Evolutionary conservation across 2,329 filamentous ascomycete genomes (phyloP).

Genomic region (Alternaria burnsii): DNA sequence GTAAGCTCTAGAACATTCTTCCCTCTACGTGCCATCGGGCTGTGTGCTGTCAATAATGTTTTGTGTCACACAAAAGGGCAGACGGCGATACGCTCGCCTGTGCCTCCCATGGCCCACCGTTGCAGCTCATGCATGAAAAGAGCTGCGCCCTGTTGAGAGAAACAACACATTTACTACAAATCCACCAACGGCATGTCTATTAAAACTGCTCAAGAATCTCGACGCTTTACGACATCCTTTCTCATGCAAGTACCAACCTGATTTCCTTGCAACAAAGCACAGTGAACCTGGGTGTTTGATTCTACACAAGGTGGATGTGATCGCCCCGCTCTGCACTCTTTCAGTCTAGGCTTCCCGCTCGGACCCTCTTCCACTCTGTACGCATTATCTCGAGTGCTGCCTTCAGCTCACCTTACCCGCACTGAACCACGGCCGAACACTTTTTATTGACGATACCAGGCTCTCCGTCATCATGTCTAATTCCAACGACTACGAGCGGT

Average conservation of each 20-base stretch:
- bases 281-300: not conserved
- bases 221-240: not conserved
- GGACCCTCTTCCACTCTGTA: slow-evolving; percentile 7
- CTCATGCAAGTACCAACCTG: not conserved
- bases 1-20: not conserved
- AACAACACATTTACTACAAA: slow-evolving; percentile 2
- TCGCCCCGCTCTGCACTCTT: slow-evolving; percentile 2
- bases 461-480: slow-evolving; percentile 11
- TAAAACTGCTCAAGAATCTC: not conserved
- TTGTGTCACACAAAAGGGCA: slow-evolving; percentile 2
- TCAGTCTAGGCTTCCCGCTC: slow-evolving; percentile 7
- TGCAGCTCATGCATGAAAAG: slow-evolving; percentile 14
- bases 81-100: slow-evolving; percentile 24
- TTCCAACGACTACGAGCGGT: slow-evolving; percentile 33
- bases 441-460: not conserved
- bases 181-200: not conserved
- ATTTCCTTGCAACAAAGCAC: not conserved
- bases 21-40: not conserved
- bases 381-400: slow-evolving; percentile 6
- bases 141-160: slow-evolving; percentile 18
- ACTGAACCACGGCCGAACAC: slow-evolving; percentile 3
- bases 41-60: slow-evolving; percentile 1
- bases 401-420: slow-evolving; percentile 8
- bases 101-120: slow-evolving; percentile 6
- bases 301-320: not conserved